phyloP scores from a whole-genome alignment of 768 basidiomycete genomes.

The Hygrophoropsis aurantiaca region DNA sequence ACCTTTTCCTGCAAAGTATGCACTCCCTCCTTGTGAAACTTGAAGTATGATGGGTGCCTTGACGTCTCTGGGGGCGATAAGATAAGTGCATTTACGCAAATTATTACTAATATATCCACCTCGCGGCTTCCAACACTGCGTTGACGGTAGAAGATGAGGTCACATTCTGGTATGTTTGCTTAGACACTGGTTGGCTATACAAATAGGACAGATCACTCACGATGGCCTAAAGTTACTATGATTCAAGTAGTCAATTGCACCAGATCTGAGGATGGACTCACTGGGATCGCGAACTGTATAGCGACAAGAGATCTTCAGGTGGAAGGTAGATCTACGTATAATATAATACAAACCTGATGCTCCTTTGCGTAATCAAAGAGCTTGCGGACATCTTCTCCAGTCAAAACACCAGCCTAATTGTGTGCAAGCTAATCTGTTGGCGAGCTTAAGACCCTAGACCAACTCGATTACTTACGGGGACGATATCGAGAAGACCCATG shows the following conservation, averaged over 20 bases:
- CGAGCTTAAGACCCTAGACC: constrained; percentile 4
- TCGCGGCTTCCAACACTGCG: constrained; percentile 92
- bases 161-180: constrained; percentile 65
- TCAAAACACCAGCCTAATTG: constrained; percentile 85
- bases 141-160: constrained; percentile 96
- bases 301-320: constrained; percentile 10
- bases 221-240: constrained; percentile 53
- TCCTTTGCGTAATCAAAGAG: constrained; percentile 93
- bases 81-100: constrained; percentile 9
- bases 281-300: constrained; percentile 77
- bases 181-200: constrained; percentile 8
- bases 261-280: constrained; percentile 40
- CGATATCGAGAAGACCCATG: constrained; percentile 84
- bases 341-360: constrained; percentile 61
- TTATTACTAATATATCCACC: constrained; percentile 41
- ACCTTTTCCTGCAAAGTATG: constrained; percentile 96
- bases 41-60: constrained; percentile 98
- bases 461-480: constrained; percentile 59
- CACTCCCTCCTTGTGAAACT: constrained; percentile 94
- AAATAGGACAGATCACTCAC: constrained; percentile 45
- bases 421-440: constrained; percentile 1
- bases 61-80: constrained; percentile 63
- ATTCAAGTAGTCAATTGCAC: constrained; percentile 7
- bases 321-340: not conserved
- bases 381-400: constrained; percentile 93